Evolutionary conservation across 1,139 yeast species (phyloP).

Genomic region (Trichomonascaceae sp.): DNA sequence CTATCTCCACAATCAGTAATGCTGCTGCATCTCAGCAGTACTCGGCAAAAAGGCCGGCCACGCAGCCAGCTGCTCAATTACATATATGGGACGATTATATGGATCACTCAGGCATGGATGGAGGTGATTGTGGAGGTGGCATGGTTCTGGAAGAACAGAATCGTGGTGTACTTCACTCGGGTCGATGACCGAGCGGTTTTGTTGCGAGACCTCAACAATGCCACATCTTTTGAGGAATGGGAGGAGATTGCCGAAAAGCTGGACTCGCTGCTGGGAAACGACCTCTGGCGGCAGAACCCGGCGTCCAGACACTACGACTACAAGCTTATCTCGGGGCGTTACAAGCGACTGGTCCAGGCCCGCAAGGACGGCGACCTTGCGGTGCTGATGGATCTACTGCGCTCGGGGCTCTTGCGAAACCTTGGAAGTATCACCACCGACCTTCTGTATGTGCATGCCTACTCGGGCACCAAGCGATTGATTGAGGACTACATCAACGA

Average conservation of each 20-base stretch:
- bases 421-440: constrained; percentile 85
- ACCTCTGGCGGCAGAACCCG: constrained; percentile 56
- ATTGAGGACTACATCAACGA: constrained; percentile 81
- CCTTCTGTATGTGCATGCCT: constrained; percentile 65
- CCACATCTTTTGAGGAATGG: constrained; percentile 22
- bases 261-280: constrained; percentile 25
- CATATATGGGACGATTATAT: constrained; percentile 6
- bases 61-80: constrained; percentile 1
- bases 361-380: constrained; percentile 45
- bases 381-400: constrained; percentile 50
- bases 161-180: constrained; percentile 10
- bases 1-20: too few species aligned
- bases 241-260: constrained; percentile 22
- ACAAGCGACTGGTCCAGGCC: constrained; percentile 50
- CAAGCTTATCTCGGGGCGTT: constrained; percentile 61
- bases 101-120: constrained; percentile 15
- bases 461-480: constrained; percentile 74
- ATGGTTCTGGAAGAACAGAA: constrained; percentile 16
- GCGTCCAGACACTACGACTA: constrained; percentile 77
- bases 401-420: constrained; percentile 77
- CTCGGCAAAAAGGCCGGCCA: too few species aligned
- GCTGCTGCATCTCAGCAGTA: too few species aligned
- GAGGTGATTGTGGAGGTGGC: constrained; percentile 16
- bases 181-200: constrained; percentile 12
- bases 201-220: constrained; percentile 13